Conservation (phyloP, 2,329 filamentous ascomycete species). For the Neofusicoccum umdonicola region DNA sequence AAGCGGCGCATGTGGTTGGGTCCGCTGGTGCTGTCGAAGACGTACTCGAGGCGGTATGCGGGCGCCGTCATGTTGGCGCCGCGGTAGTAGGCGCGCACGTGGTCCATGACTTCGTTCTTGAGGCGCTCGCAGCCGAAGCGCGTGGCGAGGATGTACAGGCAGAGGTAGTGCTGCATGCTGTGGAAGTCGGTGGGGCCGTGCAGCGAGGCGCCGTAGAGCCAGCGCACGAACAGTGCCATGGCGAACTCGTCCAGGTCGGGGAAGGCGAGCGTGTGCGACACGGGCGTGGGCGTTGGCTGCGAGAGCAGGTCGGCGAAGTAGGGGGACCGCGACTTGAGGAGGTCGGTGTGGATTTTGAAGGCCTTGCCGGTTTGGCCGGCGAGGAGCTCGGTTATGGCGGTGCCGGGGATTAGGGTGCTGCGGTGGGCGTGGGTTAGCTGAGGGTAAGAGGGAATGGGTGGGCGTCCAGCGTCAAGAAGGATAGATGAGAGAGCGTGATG, state of each 20-base stretch:
- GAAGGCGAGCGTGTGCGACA: conserved; percentile 22
- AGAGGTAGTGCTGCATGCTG: conserved; percentile 32
- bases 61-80: conserved; percentile 32
- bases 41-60: conserved; percentile 36
- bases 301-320: conserved; percentile 27
- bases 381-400: conserved; percentile 20
- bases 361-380: conserved; percentile 27
- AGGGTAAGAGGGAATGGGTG: background rate
- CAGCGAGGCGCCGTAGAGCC: conserved; percentile 29
- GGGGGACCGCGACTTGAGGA: conserved; percentile 25
- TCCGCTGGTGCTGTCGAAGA: conserved; percentile 25
- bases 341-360: conserved; percentile 26
- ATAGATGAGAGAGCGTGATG: too few relatives aligned
- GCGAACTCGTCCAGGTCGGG: conserved; percentile 29
- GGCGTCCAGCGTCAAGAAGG: background rate
- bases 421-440: background rate
- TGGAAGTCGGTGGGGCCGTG: conserved; percentile 35
- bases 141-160: conserved; percentile 31
- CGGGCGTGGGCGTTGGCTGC: background rate
- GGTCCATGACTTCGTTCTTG: conserved; percentile 33
- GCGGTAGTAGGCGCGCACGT: conserved; percentile 32
- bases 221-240: conserved; percentile 31
- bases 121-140: conserved; percentile 29
- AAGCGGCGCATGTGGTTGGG: conserved; percentile 32
- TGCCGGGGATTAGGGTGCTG: conserved; percentile 10